Conservation (phyloP, 2,329 filamentous ascomycete species). For the Chaetothyriales sp. region DNA sequence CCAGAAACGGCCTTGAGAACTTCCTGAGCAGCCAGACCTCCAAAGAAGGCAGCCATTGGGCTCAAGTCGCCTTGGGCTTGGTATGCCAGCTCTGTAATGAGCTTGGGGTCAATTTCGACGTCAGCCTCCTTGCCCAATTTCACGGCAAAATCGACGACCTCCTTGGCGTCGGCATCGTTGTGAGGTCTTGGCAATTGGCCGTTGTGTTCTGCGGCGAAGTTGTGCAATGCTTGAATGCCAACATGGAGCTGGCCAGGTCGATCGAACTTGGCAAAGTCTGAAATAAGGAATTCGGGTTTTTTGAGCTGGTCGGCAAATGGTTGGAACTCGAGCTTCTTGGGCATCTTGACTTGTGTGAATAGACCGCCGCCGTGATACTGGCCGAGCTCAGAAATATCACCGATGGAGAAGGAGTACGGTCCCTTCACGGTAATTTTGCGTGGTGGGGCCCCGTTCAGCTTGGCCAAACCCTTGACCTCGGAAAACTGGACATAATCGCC, state of each 20-base stretch:
- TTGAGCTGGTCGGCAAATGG: conserved; percentile 62
- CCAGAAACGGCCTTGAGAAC: conserved; percentile 93
- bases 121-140: conserved; percentile 53
- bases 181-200: conserved; percentile 67
- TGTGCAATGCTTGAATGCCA: conserved; percentile 82
- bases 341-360: conserved; percentile 97
- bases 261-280: conserved; percentile 96
- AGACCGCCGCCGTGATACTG: conserved; percentile 79
- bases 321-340: conserved; percentile 83
- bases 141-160: conserved; percentile 63
- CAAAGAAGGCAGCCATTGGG: conserved; percentile 89
- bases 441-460: conserved; percentile 66
- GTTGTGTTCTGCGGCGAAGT: conserved; percentile 59
- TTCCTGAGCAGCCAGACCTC: conserved; percentile 85
- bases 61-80: conserved; percentile 84
- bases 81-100: conserved; percentile 85
- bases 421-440: conserved; percentile 88
- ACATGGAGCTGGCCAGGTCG: conserved; percentile 83
- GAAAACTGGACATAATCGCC: conserved; percentile 93
- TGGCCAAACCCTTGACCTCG: conserved; percentile 85
- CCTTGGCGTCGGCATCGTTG: conserved; percentile 67
- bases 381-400: conserved; percentile 75
- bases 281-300: conserved; percentile 78
- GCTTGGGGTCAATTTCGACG: conserved; percentile 76
- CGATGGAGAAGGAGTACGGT: conserved; percentile 94